These are phyloP conservation scores for Berberis thunbergii DNA, from an alignment of 164 flowering plant species.

Conservation along the genomic window DNA sequence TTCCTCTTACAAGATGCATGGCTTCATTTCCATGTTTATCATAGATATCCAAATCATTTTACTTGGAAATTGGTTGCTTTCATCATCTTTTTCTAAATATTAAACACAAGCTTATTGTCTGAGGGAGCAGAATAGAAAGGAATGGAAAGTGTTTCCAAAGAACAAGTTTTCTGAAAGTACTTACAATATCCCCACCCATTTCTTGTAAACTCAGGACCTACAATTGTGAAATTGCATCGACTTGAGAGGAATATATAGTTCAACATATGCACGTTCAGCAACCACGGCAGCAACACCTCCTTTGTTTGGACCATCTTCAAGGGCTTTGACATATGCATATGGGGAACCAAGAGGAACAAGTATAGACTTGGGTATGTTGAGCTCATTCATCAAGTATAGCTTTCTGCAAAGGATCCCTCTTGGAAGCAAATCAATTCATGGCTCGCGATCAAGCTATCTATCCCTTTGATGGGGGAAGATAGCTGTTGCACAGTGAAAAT, in stretches of 20 bases:
- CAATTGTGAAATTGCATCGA: slow-evolving; percentile 30
- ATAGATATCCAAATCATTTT: no score
- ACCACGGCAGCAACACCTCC: slow-evolving; percentile 41
- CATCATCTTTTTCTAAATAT: no score
- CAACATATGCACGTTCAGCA: slow-evolving; percentile 44
- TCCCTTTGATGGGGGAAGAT: slow-evolving; percentile 38
- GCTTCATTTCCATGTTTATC: no score
- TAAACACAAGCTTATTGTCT: no score
- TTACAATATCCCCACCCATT: slow-evolving; percentile 59
- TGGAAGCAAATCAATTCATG: slow-evolving; percentile 44
- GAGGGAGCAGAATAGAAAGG: no score
- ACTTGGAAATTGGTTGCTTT: no score
- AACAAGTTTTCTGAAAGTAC: slow-evolving; percentile 9
- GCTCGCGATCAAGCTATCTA: slow-evolving; percentile 30
- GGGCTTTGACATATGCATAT: slow-evolving; percentile 34
- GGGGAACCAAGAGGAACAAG: slow-evolving; percentile 39
- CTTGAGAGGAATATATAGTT: slow-evolving; percentile 38
- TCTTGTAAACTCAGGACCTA: slow-evolving; percentile 45
- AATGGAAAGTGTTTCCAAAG: no score
- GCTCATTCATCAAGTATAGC: slow-evolving; percentile 29
- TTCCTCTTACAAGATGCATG: no score
- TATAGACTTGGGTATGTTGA: slow-evolving; percentile 30
- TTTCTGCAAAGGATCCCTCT: slow-evolving; percentile 43
- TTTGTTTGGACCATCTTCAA: slow-evolving; percentile 9
- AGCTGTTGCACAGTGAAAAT: slow-evolving; percentile 35